phyloP scores from a whole-genome alignment of 2,329 filamentous ascomycete species.

The Penicillium paneum region DNA sequence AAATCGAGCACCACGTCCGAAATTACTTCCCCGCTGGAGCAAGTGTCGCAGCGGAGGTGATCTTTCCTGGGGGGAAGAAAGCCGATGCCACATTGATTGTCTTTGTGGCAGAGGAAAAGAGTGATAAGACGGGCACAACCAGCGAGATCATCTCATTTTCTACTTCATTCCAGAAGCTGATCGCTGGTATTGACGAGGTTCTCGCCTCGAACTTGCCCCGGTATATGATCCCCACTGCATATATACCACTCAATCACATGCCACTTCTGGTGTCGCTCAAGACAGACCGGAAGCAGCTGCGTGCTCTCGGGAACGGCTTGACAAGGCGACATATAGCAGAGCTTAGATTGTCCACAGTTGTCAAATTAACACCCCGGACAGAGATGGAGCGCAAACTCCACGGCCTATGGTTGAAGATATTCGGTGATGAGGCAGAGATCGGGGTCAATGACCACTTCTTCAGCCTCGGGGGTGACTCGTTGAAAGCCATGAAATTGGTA shows the following conservation, averaged over 20 bases:
- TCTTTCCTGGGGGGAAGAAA: constrained; percentile 12
- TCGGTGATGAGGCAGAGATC: constrained; percentile 26
- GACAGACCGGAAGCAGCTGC: constrained; percentile 31
- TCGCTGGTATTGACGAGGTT: constrained; percentile 33
- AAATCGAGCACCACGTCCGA: constrained; percentile 31
- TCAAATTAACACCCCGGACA: constrained; percentile 19
- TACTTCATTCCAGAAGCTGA: constrained; percentile 26
- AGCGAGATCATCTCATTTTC: constrained; percentile 2
- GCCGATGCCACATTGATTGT: constrained; percentile 49
- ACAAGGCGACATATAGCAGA: constrained; percentile 15
- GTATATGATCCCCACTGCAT: constrained; percentile 40
- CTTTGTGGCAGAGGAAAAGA: constrained; percentile 39
- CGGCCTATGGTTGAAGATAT: constrained; percentile 26
- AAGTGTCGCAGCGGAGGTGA: constrained; percentile 46
- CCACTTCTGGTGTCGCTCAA: constrained; percentile 37
- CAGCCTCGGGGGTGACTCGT: constrained; percentile 25
- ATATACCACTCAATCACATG: constrained; percentile 39
- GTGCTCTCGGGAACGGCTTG: constrained; percentile 2
- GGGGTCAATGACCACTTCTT: constrained; percentile 23
- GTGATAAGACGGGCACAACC: constrained; percentile 22
- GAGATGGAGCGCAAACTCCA: constrained; percentile 30
- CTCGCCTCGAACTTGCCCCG: constrained; percentile 31
- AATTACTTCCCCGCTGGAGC: constrained; percentile 40
- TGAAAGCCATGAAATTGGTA: constrained; percentile 32
- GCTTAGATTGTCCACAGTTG: constrained; percentile 3